Conservation (phyloP, 192 early-diverging fungal genomes). For the Linnemannia zychae region DNA sequence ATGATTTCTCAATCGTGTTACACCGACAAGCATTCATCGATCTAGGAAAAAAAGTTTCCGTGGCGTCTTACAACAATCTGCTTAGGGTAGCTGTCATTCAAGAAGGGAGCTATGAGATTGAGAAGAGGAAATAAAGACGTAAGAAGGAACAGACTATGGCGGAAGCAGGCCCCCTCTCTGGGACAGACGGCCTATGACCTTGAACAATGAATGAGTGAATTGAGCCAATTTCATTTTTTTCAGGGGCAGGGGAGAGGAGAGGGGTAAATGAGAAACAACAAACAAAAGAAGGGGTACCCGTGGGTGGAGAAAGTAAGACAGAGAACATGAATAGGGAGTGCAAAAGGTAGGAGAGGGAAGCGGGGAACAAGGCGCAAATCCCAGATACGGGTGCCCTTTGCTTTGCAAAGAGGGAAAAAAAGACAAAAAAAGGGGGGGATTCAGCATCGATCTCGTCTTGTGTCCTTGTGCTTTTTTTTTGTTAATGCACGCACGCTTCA, state of each 20-base stretch:
- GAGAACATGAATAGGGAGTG: not conserved
- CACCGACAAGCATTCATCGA: not conserved
- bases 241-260: not conserved
- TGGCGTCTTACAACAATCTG: not conserved
- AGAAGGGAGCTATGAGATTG: not conserved
- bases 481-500: not conserved
- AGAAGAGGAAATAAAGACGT: not conserved
- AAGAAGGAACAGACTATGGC: too few species aligned
- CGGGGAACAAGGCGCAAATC: not conserved
- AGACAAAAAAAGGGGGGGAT: slow-evolving; percentile 21
- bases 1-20: not conserved
- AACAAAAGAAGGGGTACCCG: slow-evolving; percentile 1
- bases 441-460: slow-evolving; percentile 21
- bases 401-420: not conserved
- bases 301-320: not conserved
- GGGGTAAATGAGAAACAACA: not conserved
- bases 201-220: too few species aligned
- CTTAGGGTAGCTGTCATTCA: not conserved
- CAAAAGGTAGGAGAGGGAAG: not conserved
- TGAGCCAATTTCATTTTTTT: not conserved
- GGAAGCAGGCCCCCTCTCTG: not conserved
- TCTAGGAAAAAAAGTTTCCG: not conserved
- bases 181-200: not conserved
- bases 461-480: not conserved
- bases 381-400: not conserved